These are phyloP conservation scores for Leccinum sublutescens DNA, from an alignment of 768 basidiomycete species.

Conservation along the genomic window DNA sequence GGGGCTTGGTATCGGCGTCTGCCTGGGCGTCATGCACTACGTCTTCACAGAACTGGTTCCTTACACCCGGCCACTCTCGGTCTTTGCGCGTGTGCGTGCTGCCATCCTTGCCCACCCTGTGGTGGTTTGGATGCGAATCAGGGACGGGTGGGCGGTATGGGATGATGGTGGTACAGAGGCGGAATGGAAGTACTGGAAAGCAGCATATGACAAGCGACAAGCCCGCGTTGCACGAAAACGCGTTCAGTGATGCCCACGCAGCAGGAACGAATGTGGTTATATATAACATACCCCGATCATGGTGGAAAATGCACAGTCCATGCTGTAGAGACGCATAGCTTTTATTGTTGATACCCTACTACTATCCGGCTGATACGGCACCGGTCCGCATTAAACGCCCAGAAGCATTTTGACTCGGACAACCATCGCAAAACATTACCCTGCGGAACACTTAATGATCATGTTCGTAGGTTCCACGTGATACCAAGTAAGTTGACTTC, in stretches of 20 bases:
- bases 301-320: conserved; percentile 43
- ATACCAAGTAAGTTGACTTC: background rate
- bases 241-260: conserved; percentile 5
- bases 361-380: too few relatives aligned
- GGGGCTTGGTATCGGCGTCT: conserved; percentile 66
- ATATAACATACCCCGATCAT: conserved; percentile 39
- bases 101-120: conserved; percentile 56
- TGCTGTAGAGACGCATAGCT: conserved; percentile 15
- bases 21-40: conserved; percentile 56
- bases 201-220: conserved; percentile 48
- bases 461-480: too few relatives aligned
- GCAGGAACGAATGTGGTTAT: background rate
- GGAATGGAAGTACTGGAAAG: conserved; percentile 70
- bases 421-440: too few relatives aligned
- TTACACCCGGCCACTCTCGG: conserved; percentile 46
- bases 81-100: conserved; percentile 48
- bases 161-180: conserved; percentile 70
- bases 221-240: conserved; percentile 20
- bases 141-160: conserved; percentile 85
- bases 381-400: background rate
- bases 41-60: conserved; percentile 59
- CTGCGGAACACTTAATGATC: too few relatives aligned
- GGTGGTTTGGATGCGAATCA: conserved; percentile 62
- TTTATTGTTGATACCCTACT: background rate
- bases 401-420: too few relatives aligned